Evolutionary conservation across 305 asterid species (phyloP).

Genomic region (Petunia hybrid): DNA sequence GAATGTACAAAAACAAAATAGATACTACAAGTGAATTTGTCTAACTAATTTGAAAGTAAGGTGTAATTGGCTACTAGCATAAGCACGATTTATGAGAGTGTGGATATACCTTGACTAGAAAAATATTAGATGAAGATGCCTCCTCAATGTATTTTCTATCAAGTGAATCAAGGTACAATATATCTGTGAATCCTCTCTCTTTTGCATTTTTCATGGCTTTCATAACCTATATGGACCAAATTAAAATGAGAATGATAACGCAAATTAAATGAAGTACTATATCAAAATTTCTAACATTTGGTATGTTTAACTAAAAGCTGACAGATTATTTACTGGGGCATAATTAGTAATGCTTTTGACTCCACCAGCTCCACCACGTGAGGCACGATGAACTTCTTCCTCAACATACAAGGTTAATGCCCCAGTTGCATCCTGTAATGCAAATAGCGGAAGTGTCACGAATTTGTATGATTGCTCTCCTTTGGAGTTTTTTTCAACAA

Average conservation of each 20-base stretch:
- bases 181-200: slow-evolving; percentile 76
- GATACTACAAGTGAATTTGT: background rate
- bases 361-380: slow-evolving; percentile 82
- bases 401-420: slow-evolving; percentile 68
- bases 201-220: slow-evolving; percentile 65
- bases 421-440: slow-evolving; percentile 60
- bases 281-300: background rate
- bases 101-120: slow-evolving; percentile 56
- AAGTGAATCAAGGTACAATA: slow-evolving; percentile 73
- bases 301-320: background rate
- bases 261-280: too few species aligned
- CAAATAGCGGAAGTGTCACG: background rate
- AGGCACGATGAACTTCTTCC: slow-evolving; percentile 68
- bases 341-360: slow-evolving; percentile 84
- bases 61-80: background rate
- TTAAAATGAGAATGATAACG: background rate
- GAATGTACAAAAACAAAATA: background rate
- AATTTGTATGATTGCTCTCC: background rate
- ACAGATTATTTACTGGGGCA: slow-evolving; percentile 59
- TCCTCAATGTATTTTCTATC: slow-evolving; percentile 73
- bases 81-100: background rate
- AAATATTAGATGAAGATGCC: slow-evolving; percentile 78
- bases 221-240: slow-evolving; percentile 57
- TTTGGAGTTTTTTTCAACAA: too few species aligned
- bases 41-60: background rate